Percentiles rank a stretch among this genome's conserved stretches.
Evolutionary conservation across 1,284 basidiomycete species (phyloP).

Genomic region (Papiliotrema terrestris): DNA sequence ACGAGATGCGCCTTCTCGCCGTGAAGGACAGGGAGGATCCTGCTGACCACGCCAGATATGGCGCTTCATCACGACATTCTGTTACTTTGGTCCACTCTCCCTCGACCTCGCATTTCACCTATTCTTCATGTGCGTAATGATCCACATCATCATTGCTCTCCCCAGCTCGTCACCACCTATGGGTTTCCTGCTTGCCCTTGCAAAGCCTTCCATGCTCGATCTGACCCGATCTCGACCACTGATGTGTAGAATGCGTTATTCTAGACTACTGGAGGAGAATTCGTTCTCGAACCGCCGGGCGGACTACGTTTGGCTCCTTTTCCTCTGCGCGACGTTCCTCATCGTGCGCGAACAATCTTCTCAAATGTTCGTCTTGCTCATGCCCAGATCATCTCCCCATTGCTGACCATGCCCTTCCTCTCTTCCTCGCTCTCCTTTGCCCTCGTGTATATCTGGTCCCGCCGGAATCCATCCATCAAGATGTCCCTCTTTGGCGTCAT

Average conservation of each 20-base stretch:
- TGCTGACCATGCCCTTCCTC: constrained; percentile 82
- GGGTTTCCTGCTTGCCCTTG: too few species aligned
- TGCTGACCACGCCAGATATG: constrained; percentile 60
- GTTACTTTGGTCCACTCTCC: constrained; percentile 90
- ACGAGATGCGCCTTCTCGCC: too few species aligned
- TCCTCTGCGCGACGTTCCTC: constrained; percentile 74
- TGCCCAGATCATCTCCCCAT: constrained; percentile 69
- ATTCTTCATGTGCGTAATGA: constrained; percentile 82
- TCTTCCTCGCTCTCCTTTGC: constrained; percentile 69
- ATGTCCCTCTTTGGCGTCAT: constrained; percentile 92
- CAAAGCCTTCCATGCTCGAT: too few species aligned
- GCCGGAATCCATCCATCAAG: constrained; percentile 88
- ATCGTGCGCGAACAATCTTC: constrained; percentile 57
- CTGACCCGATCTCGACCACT: too few species aligned
- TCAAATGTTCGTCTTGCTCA: not conserved
- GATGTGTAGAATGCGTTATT: constrained; percentile 79
- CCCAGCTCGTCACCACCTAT: too few species aligned
- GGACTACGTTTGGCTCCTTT: constrained; percentile 89
- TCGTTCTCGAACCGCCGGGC: constrained; percentile 86
- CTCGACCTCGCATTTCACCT: constrained; percentile 96
- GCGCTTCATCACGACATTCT: constrained; percentile 85
- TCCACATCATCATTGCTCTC: not conserved
- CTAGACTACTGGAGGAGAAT: constrained; percentile 91
- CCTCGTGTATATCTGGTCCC: constrained; percentile 94
- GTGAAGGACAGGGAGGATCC: too few species aligned